A percentile compares a stretch with the other conserved stretches of the same genome.
Conservation (phyloP, 805 yeast species). For the Starmerella asiatica region DNA sequence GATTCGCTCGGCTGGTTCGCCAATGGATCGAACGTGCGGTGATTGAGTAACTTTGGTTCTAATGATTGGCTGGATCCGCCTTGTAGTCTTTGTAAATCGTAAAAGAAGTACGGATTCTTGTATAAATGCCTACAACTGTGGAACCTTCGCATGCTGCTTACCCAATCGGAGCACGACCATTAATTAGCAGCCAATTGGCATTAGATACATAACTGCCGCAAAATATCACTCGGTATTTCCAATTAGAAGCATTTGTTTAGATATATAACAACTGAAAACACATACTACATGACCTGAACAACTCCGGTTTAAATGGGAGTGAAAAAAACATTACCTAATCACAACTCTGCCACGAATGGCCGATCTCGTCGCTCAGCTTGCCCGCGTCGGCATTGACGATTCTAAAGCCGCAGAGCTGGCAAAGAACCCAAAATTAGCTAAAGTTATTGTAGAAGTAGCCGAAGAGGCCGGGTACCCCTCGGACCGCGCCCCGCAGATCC, state of each 20-base stretch:
- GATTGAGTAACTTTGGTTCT: neutral
- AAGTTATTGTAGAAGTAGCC: constrained; percentile 50
- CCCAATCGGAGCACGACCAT: neutral
- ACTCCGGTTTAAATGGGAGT: no score
- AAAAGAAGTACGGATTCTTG: constrained; percentile 18
- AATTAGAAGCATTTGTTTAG: no score
- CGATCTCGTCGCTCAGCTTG: constrained; percentile 14
- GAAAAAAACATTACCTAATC: neutral
- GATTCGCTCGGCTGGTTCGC: constrained; percentile 12
- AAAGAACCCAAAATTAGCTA: constrained; percentile 74
- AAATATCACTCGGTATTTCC: no score
- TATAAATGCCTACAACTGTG: constrained; percentile 3
- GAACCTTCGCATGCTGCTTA: constrained; percentile 1
- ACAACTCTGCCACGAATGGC: neutral
- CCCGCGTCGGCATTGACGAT: constrained; percentile 19
- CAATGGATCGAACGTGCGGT: constrained; percentile 17
- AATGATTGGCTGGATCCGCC: no score
- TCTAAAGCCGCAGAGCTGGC: constrained; percentile 59
- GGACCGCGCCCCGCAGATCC: constrained; percentile 55
- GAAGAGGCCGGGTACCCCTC: constrained; percentile 31
- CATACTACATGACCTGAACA: no score
- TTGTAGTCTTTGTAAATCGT: constrained; percentile 12
- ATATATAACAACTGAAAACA: no score
- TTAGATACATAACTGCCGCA: no score
- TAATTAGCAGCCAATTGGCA: neutral